Percentiles rank a stretch among this genome's conserved stretches.
These are phyloP conservation scores for Fusarium neocosmosporiellum DNA, from an alignment of 2,329 filamentous ascomycete genomes.

Conservation along the genomic window DNA sequence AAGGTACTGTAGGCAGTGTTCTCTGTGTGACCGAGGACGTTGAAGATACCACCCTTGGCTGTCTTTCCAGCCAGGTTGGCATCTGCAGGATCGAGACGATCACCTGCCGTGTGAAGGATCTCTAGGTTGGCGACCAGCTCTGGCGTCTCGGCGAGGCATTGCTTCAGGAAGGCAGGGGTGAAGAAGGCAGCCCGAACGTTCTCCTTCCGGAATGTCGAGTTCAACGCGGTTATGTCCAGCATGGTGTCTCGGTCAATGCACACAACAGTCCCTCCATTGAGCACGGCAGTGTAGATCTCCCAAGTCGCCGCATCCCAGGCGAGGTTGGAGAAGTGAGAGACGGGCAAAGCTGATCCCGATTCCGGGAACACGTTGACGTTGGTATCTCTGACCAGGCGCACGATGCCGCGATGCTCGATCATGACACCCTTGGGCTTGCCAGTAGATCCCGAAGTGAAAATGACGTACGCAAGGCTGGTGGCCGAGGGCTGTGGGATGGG, in stretches of 20 bases:
- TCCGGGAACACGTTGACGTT: background rate
- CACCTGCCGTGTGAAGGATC: slow-evolving; percentile 23
- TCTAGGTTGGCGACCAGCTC: slow-evolving; percentile 10
- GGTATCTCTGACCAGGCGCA: background rate
- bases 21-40: slow-evolving; percentile 5
- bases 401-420: slow-evolving; percentile 1
- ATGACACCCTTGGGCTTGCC: slow-evolving; percentile 33
- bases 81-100: slow-evolving; percentile 24
- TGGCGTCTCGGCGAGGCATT: slow-evolving; percentile 14
- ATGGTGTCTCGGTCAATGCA: slow-evolving; percentile 33
- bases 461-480: background rate
- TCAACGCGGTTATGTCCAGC: slow-evolving; percentile 19
- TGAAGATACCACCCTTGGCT: background rate
- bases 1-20: slow-evolving; percentile 30
- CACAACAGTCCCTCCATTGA: slow-evolving; percentile 33
- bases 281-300: slow-evolving; percentile 33
- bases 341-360: background rate
- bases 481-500: too few species aligned
- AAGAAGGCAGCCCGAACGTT: slow-evolving; percentile 8
- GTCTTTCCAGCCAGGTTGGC: background rate
- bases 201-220: slow-evolving; percentile 5
- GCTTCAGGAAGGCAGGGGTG: slow-evolving; percentile 26
- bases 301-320: slow-evolving; percentile 34
- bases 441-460: slow-evolving; percentile 40
- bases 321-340: slow-evolving; percentile 28